phyloP scores from a whole-genome alignment of 106 monocot genomes.

The Alisma plantagoaquatica region DNA sequence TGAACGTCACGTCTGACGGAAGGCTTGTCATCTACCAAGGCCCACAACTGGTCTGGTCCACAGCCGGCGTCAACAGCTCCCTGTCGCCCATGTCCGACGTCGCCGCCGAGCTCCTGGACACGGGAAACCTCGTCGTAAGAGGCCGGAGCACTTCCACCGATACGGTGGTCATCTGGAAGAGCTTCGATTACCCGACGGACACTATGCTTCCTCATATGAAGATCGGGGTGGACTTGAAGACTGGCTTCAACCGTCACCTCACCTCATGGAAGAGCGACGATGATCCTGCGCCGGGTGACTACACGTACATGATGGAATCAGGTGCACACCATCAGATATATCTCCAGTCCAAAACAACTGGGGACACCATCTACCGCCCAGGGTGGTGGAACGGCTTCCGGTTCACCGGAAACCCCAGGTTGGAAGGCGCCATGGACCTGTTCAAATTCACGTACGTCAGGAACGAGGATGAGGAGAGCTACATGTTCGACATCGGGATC shows the following conservation, averaged over 20 bases:
- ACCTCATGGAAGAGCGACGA: slow-evolving; percentile 16
- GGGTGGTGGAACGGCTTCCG: slow-evolving; percentile 22
- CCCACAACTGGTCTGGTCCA: neutral
- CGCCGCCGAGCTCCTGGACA: slow-evolving; percentile 22
- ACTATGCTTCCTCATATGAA: slow-evolving; percentile 46
- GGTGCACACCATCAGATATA: neutral
- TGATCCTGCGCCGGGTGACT: slow-evolving; percentile 21
- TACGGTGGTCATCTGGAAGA: neutral
- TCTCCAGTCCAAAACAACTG: slow-evolving; percentile 1
- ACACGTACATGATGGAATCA: neutral
- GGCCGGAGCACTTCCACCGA: neutral
- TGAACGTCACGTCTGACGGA: slow-evolving; percentile 15
- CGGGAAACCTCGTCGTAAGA: slow-evolving; percentile 10
- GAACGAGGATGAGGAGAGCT: neutral
- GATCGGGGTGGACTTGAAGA: slow-evolving; percentile 22
- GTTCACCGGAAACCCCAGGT: slow-evolving; percentile 10
- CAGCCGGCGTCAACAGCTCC: neutral
- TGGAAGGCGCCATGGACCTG: neutral
- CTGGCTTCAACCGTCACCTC: slow-evolving; percentile 13
- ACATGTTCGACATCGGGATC: neutral
- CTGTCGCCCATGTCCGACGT: no score
- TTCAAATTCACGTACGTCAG: neutral
- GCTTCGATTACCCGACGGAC: slow-evolving; percentile 29
- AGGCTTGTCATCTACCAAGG: slow-evolving; percentile 6
- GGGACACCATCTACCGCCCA: neutral